Evolutionary conservation across 805 yeast species (phyloP).

Genomic region (Candida odintsovae): DNA sequence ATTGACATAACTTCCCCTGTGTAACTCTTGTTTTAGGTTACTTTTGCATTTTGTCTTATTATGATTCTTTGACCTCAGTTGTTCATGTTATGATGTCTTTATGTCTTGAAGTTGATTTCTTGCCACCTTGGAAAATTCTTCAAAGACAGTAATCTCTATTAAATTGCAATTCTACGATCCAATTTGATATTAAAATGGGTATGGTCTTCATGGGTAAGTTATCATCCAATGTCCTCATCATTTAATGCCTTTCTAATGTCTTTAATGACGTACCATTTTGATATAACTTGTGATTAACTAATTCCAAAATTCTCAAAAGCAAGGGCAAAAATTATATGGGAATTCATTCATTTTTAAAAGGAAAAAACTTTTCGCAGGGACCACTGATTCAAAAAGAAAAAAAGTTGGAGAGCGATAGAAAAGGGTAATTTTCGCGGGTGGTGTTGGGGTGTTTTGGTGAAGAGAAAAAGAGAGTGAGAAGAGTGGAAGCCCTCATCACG

Average conservation of each 20-base stretch:
- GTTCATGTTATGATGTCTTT: background rate
- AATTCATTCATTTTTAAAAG: background rate
- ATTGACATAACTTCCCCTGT: background rate
- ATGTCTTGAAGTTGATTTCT: background rate
- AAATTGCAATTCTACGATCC: background rate
- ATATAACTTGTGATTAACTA: background rate
- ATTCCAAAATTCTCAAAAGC: background rate
- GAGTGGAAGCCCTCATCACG: background rate
- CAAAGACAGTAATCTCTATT: background rate
- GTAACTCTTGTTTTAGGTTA: constrained; percentile 1
- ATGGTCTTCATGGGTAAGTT: background rate
- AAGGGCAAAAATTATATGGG: background rate
- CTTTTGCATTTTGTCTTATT: background rate
- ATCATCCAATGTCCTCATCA: background rate
- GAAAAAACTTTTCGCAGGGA: background rate
- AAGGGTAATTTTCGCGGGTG: background rate
- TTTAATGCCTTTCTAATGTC: background rate
- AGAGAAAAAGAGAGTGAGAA: background rate
- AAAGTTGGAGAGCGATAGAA: background rate
- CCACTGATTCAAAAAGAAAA: background rate
- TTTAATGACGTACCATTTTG: background rate
- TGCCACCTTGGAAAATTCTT: background rate
- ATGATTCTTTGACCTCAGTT: background rate
- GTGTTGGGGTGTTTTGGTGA: background rate
- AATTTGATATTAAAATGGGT: background rate